Conservation (phyloP, 768 basidiomycete species). For the Suillus occidentalis region DNA sequence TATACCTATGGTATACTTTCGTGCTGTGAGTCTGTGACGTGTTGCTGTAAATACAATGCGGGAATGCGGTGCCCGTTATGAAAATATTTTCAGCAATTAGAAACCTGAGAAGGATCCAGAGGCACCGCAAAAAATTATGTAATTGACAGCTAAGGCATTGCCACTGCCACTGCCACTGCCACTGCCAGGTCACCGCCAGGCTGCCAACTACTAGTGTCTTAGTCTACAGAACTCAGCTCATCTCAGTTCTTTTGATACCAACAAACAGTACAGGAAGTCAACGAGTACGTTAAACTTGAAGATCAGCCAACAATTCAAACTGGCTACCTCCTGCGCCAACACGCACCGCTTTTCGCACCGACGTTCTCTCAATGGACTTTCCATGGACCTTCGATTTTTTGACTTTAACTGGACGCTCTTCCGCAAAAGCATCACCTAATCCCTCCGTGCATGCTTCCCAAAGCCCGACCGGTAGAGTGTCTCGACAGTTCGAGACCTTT, state of each 20-base stretch:
- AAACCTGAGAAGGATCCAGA: no score
- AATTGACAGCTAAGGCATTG: no score
- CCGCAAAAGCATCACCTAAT: constrained; percentile 48
- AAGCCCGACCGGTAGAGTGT: constrained; percentile 33
- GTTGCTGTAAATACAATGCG: no score
- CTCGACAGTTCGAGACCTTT: constrained; percentile 18
- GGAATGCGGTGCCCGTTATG: no score
- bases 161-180: no score
- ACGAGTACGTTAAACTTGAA: constrained; percentile 30
- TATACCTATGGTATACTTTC: no score
- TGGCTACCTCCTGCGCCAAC: constrained; percentile 28
- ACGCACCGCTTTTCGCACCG: constrained; percentile 24
- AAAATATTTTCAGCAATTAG: no score
- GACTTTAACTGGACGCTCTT: constrained; percentile 46
- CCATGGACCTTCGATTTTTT: constrained; percentile 34
- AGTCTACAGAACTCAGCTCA: not conserved
- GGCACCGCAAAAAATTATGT: no score
- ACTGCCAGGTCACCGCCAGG: no score
- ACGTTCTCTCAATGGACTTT: constrained; percentile 4
- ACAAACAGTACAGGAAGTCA: not conserved
- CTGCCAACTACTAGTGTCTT: not conserved
- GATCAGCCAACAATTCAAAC: constrained; percentile 45
- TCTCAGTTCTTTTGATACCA: not conserved
- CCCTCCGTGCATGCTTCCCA: constrained; percentile 50
- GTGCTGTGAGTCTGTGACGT: no score